These are phyloP conservation scores for Lecanicillium sp. DNA, from an alignment of 2,329 filamentous ascomycete genomes.

Conservation along the genomic window DNA sequence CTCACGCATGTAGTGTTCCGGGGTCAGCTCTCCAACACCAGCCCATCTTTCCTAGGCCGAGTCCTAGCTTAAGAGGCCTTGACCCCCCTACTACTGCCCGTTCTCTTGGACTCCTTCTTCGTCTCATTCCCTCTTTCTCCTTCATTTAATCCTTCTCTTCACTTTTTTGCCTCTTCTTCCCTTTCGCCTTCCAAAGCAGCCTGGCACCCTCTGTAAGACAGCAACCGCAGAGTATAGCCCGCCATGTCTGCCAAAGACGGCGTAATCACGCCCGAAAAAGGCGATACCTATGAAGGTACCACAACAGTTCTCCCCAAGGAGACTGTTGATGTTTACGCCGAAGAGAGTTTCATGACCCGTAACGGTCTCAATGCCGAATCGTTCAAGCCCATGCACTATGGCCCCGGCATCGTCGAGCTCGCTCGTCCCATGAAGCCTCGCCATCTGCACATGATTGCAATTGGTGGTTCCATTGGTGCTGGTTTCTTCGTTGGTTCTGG, in stretches of 20 bases:
- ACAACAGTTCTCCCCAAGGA: slow-evolving; percentile 9
- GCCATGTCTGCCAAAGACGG: slow-evolving; percentile 9
- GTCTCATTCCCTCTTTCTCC: neutral
- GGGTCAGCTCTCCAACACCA: slow-evolving; percentile 7
- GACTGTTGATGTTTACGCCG: slow-evolving; percentile 9
- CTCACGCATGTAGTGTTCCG: slow-evolving; percentile 4
- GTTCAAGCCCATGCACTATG: slow-evolving; percentile 25
- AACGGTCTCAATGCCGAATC: slow-evolving; percentile 27
- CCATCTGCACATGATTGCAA: slow-evolving; percentile 56
- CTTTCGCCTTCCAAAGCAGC: neutral
- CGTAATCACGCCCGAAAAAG: slow-evolving; percentile 12
- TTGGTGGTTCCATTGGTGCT: slow-evolving; percentile 54
- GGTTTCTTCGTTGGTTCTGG: slow-evolving; percentile 57
- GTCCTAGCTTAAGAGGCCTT: slow-evolving; percentile 7
- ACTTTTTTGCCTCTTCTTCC: neutral
- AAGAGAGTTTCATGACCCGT: slow-evolving; percentile 26
- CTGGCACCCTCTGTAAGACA: neutral
- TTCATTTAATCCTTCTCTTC: neutral
- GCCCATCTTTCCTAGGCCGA: slow-evolving; percentile 4
- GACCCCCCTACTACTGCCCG: neutral
- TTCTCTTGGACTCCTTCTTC: slow-evolving; percentile 1
- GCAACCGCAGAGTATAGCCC: neutral
- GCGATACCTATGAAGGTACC: slow-evolving; percentile 6
- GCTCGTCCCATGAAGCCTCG: slow-evolving; percentile 45
- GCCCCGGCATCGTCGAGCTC: slow-evolving; percentile 25